These are phyloP conservation scores for Crucihimalaya himalaica DNA, from an alignment of 345 rosid genomes.

Conservation along the genomic window DNA sequence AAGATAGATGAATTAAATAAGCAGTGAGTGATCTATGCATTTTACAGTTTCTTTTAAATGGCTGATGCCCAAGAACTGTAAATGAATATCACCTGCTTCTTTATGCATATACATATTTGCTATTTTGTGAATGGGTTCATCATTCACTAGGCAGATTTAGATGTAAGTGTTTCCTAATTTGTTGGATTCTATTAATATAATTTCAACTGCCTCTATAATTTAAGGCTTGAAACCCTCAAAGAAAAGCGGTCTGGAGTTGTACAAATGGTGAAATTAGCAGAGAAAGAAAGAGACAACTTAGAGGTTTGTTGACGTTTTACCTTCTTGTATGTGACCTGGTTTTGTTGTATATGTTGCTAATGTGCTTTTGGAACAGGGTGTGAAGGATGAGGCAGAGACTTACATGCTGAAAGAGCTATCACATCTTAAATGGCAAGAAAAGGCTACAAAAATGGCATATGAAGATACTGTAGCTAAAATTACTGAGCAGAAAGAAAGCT, in stretches of 20 bases:
- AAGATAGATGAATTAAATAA: conserved; percentile 80
- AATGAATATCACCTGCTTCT: conserved; percentile 10
- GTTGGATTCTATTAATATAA: conserved; percentile 19
- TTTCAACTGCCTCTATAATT: conserved; percentile 18
- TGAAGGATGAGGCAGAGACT: conserved; percentile 92
- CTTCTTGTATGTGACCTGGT: not conserved
- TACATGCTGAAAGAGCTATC: conserved; percentile 93
- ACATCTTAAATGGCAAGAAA: conserved; percentile 90
- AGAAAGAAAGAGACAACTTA: conserved; percentile 91
- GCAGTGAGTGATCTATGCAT: conserved; percentile 57
- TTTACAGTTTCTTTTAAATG: conserved; percentile 7
- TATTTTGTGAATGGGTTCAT: conserved; percentile 5
- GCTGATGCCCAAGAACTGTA: not conserved
- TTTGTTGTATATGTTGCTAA: conserved; percentile 20
- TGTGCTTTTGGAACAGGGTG: conserved; percentile 56
- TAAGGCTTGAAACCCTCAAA: conserved; percentile 82
- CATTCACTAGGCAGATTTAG: conserved; percentile 15
- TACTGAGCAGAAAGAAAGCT: conserved; percentile 53
- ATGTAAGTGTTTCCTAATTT: conserved; percentile 12
- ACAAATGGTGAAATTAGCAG: conserved; percentile 96
- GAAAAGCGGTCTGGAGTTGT: conserved; percentile 95
- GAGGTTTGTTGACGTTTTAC: conserved; percentile 62
- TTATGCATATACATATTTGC: conserved; percentile 20
- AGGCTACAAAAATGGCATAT: conserved; percentile 76
- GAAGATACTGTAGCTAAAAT: conserved; percentile 68